Conservation (phyloP, 495 filamentous ascomycete genomes). For the Daldinia vernicosa region DNA sequence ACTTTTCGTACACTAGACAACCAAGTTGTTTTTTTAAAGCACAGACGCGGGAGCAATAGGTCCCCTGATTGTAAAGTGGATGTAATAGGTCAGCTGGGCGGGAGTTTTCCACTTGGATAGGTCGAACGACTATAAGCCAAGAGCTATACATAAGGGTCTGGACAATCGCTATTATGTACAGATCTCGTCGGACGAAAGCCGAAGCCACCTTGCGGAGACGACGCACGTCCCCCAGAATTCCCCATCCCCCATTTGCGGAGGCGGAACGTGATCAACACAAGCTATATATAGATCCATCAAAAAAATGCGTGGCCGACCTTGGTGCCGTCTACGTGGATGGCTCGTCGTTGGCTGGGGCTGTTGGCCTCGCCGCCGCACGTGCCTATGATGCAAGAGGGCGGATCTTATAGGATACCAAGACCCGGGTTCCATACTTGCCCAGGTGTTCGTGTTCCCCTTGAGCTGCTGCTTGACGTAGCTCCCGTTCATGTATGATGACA, state of each 20-base stretch:
- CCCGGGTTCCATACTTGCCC: neutral
- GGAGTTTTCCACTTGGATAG: neutral
- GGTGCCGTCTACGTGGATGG: conserved; percentile 14
- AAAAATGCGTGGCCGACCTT: conserved; percentile 8
- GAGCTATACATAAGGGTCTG: neutral
- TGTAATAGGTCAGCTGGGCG: neutral
- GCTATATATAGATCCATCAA: conserved; percentile 17
- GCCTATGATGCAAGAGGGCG: conserved; percentile 18
- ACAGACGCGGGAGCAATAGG: neutral
- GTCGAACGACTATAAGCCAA: neutral
- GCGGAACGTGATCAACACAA: conserved; percentile 8
- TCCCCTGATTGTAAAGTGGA: conserved; percentile 5
- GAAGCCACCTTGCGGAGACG: neutral
- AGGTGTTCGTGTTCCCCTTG: conserved; percentile 18
- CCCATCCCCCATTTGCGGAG: conserved; percentile 16
- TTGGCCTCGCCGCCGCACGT: conserved; percentile 8
- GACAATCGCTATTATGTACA: neutral
- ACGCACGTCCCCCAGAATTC: neutral
- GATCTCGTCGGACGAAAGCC: conserved; percentile 1
- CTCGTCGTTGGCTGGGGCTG: conserved; percentile 4
- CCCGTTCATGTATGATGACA: conserved; percentile 3
- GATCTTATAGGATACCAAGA: conserved; percentile 13
- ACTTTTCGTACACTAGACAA: neutral
- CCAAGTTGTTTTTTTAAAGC: conserved; percentile 2
- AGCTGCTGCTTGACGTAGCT: conserved; percentile 16